A percentile compares a stretch with the other conserved stretches of the same genome.
phyloP scores from a whole-genome alignment of 768 basidiomycete genomes.

The Mrakia frigida region DNA sequence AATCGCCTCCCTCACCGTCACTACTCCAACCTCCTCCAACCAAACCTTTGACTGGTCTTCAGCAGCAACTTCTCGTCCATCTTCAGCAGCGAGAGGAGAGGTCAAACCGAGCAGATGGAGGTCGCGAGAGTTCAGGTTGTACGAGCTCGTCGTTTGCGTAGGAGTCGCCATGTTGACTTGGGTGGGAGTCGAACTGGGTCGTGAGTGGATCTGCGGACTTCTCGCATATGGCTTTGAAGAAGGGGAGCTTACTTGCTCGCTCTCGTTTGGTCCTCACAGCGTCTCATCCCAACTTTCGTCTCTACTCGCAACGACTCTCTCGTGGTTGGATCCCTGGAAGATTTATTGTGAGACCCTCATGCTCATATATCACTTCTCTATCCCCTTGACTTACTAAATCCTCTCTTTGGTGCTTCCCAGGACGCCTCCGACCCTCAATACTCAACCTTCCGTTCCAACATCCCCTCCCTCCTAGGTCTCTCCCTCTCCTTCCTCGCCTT shows the following conservation, averaged over 20 bases:
- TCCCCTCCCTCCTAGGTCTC: constrained; percentile 59
- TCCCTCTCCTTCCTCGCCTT: constrained; percentile 55
- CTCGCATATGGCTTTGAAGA: background rate
- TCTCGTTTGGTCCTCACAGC: constrained; percentile 47
- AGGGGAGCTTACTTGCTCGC: background rate
- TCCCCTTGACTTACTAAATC: background rate
- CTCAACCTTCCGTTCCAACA: constrained; percentile 73
- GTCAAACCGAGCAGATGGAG: constrained; percentile 54
- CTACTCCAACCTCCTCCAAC: constrained; percentile 19
- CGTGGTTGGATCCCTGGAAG: constrained; percentile 12
- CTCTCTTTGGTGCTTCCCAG: constrained; percentile 49
- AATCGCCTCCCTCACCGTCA: constrained; percentile 24
- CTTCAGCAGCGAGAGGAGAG: background rate
- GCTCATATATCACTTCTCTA: background rate
- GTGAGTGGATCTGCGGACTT: constrained; percentile 49
- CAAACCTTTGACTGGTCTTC: background rate
- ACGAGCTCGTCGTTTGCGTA: constrained; percentile 57
- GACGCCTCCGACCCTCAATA: constrained; percentile 92
- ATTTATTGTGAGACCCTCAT: background rate
- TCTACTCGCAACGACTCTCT: constrained; percentile 57
- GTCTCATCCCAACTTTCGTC: constrained; percentile 65
- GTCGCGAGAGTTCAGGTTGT: constrained; percentile 73
- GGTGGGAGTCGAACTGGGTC: constrained; percentile 66
- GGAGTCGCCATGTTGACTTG: constrained; percentile 70
- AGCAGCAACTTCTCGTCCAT: background rate